Evolutionary conservation across 1,139 yeast species (phyloP).

Genomic region (Suhomyces terraborum): DNA sequence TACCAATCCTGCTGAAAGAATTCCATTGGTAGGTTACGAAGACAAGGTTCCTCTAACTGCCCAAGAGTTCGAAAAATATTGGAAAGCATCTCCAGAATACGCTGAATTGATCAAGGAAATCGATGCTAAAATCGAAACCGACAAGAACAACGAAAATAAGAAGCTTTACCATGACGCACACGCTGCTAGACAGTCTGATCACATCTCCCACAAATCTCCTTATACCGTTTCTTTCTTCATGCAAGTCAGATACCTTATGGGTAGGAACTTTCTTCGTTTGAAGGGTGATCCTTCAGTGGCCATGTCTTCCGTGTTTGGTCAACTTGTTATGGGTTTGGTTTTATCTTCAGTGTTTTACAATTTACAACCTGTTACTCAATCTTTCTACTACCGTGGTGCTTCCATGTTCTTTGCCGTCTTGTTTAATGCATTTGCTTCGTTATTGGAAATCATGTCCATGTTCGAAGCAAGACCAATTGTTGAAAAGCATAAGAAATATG

Average conservation of each 20-base stretch:
- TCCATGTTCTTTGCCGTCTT: constrained; percentile 75
- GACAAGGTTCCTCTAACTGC: constrained; percentile 66
- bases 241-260: constrained; percentile 63
- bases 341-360: constrained; percentile 77
- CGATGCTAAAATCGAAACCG: constrained; percentile 31
- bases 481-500: constrained; percentile 76
- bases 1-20: constrained; percentile 55
- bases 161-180: constrained; percentile 51
- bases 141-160: constrained; percentile 21
- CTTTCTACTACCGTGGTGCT: constrained; percentile 70
- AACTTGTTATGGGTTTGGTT: constrained; percentile 71
- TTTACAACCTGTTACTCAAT: constrained; percentile 38
- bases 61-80: constrained; percentile 63
- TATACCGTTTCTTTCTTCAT: constrained; percentile 64
- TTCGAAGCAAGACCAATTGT: constrained; percentile 76
- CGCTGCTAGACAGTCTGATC: constrained; percentile 58
- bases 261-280: constrained; percentile 64
- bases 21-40: constrained; percentile 54
- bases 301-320: constrained; percentile 58
- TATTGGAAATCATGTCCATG: constrained; percentile 69
- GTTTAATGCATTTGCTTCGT: constrained; percentile 74
- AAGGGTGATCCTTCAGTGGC: constrained; percentile 70
- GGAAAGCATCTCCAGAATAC: constrained; percentile 63
- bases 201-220: constrained; percentile 55
- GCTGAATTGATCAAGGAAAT: constrained; percentile 32